Base-by-base conservation (phyloP, 176 grass and related monocot genomes). In the Musa beccarii region DNA sequence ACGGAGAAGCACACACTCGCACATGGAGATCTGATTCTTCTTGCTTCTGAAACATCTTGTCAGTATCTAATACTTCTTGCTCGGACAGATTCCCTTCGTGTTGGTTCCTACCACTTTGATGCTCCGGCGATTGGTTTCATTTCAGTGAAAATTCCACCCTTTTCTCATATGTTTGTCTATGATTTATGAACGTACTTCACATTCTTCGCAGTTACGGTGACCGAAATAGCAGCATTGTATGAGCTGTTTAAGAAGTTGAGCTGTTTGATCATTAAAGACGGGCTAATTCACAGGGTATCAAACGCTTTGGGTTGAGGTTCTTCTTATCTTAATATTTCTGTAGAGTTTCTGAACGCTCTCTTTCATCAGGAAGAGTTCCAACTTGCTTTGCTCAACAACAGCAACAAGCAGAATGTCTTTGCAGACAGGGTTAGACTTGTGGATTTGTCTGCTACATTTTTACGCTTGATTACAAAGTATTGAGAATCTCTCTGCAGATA, bases 241-340 rank as follows among this genome's bases (percentile, higher is more conserved):
- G 88, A 95, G 79, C 78, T 95, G 10, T 95, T 86, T 70, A 90
- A 76, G 74, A 91, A 83, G 78, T 66, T 95, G 76, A 91, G 92
- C 81, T 84, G 25, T 62, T 95, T 85, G 74, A 91, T 95, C 68
- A 11, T 86, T 76, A 88, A 95, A n/a, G 92, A 95, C 73, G 89
- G 86, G 0, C 86, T 96, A 72, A 91, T 96, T 62, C 88, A 96
- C 88, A 96, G 91, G 92, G 92, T 89, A 13, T 1, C 9, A 49
- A 1, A 21, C 4, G 2, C 52, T 66, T 19, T 21, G 4, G 14
- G 20, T 57, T 52, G 52, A 28, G 12, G 21, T 66, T 43, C 22
- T 1, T 0, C 10, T 8, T 54, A 2, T 34, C 75, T 17, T 54
- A 59, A 53, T 14, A n/a, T 73, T 53, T 17, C 34, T 20, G 17